Base-by-base conservation (phyloP, 495 filamentous ascomycete genomes). In the Penicillium waksmanii region DNA sequence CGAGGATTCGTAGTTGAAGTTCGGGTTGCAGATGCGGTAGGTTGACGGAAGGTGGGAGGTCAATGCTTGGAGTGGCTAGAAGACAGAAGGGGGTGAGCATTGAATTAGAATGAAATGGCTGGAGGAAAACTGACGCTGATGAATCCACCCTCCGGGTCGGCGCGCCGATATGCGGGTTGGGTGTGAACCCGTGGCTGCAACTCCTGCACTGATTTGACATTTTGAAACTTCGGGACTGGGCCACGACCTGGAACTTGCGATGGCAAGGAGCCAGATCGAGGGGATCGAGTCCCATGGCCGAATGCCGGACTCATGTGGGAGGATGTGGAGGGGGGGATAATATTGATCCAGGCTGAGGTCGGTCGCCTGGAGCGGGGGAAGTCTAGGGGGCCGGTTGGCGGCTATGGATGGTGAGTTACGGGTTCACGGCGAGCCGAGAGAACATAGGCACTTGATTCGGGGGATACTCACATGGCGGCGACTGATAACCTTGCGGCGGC, bases 1-100 rank as follows among this genome's bases (percentile, higher is more conserved):
- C n/a, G 96, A 97, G 21, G 96, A 97, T 71, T 98, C 96, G 79
- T 99, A 99, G 80, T 97, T 97, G 82, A 99, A 99, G 56, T 82
- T 85, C 1, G 96, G 94, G 66, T 99, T 99, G 80, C 96, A 99
- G 74, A 99, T 98, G 54, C 95, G 87, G 73, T 99, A 99, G 2
- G 96, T 98, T 11, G 94, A 84, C 5, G 96, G 93, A 6, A 99
- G 84, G 66, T 98, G 92, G 21, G 89, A 88, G 11, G 96, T 99
- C 57, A 99, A 81, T 18, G 96, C 93, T 90, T 97, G 93, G 52
- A 99, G 82, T 51, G 96, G 96, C 93, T 97, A 69, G 19, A 34
- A 46, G 5, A 15, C 57, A 66, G 57, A 67, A 58, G 58, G 5
- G 62, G 31, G 60, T 68, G 44, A 55, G 44, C 3, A 36, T 25